phyloP scores from a whole-genome alignment of 2,329 filamentous ascomycete species.

The Orbilia quercus region DNA sequence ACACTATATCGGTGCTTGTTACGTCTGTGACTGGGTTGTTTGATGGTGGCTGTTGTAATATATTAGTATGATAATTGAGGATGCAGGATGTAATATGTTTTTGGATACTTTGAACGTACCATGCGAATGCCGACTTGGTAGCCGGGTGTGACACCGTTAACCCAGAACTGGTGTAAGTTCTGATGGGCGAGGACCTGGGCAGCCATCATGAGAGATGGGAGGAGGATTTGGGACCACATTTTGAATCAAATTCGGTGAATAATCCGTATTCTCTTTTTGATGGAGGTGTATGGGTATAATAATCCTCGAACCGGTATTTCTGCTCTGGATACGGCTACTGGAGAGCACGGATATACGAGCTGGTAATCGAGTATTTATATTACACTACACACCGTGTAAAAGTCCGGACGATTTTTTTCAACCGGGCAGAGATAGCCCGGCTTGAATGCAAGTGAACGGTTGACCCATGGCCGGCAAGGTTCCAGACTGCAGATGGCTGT shows the following conservation, averaged over 20 bases:
- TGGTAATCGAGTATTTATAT: conserved; percentile 48
- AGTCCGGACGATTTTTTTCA: not conserved
- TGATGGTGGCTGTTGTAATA: conserved; percentile 35
- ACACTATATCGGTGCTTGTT: conserved; percentile 44
- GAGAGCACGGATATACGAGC: not conserved
- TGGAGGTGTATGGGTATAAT: no score
- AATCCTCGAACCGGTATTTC: not conserved
- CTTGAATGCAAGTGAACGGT: conserved; percentile 13
- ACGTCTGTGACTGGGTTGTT: conserved; percentile 55
- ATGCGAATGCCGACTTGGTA: conserved; percentile 58
- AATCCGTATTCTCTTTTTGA: no score
- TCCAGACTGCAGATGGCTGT: conserved; percentile 20
- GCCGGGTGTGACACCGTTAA: conserved; percentile 61
- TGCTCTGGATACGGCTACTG: not conserved
- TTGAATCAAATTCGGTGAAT: conserved; percentile 48
- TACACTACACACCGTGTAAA: not conserved
- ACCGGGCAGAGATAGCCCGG: conserved; percentile 41
- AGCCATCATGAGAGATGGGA: conserved; percentile 44
- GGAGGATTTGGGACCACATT: conserved; percentile 42
- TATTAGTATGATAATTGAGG: conserved; percentile 10
- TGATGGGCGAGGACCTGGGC: conserved; percentile 62
- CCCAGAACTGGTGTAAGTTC: conserved; percentile 65
- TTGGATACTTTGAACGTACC: conserved; percentile 16
- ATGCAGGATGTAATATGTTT: not conserved
- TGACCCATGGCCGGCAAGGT: conserved; percentile 35